Conservation (phyloP, 768 basidiomycete species). For the Pholiota microspora region DNA sequence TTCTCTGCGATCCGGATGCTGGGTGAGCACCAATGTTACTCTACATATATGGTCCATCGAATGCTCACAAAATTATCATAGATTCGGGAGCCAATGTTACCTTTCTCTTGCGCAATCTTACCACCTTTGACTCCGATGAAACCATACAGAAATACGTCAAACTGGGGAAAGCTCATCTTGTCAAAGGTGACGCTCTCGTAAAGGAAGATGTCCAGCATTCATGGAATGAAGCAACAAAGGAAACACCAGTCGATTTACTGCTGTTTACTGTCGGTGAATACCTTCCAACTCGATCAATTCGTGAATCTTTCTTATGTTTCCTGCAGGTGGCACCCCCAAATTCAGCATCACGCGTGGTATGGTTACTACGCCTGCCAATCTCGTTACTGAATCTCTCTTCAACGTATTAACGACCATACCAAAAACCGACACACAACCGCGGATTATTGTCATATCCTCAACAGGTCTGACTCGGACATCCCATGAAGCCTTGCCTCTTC, state of each 20-base stretch:
- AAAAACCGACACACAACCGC: conserved; percentile 33
- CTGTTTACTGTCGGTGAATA: conserved; percentile 57
- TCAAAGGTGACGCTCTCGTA: conserved; percentile 61
- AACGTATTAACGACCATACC: conserved; percentile 59
- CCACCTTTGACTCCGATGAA: conserved; percentile 52
- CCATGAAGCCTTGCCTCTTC: conserved; percentile 43
- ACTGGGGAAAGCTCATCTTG: conserved; percentile 48
- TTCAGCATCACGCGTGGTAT: conserved; percentile 49
- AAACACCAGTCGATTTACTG: conserved; percentile 46
- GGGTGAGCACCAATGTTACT: conserved; percentile 27
- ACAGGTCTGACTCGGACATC: conserved; percentile 47
- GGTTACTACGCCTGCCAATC: conserved; percentile 47
- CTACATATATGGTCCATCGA: neutral
- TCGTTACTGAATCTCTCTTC: conserved; percentile 56
- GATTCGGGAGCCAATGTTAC: conserved; percentile 60
- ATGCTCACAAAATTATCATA: conserved; percentile 22
- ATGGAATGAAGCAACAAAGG: conserved; percentile 44
- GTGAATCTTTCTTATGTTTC: neutral
- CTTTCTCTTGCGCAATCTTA: conserved; percentile 54
- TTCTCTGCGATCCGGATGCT: conserved; percentile 45
- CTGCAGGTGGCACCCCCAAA: conserved; percentile 42
- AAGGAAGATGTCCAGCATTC: conserved; percentile 48
- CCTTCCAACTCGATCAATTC: neutral
- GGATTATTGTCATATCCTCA: conserved; percentile 53
- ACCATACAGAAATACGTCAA: conserved; percentile 50